Evolutionary conservation across 768 basidiomycete genomes (phyloP).

Genomic region (Fomitopsis serialis): DNA sequence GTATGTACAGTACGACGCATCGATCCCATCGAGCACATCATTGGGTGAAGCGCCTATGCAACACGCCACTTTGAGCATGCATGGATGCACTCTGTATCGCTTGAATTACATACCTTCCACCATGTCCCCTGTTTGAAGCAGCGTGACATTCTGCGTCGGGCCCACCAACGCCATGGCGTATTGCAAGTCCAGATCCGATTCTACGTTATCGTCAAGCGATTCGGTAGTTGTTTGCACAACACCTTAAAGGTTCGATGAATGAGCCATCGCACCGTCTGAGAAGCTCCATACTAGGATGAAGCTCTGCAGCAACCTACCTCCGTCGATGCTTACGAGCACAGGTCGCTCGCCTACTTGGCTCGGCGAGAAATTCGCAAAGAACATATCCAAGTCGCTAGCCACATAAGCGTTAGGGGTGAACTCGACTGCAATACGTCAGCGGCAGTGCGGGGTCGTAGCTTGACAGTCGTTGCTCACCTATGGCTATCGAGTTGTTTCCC

Average conservation of each 20-base stretch:
- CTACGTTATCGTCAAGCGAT: conserved; percentile 45
- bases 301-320: conserved; percentile 22
- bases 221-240: conserved; percentile 35
- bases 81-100: not conserved
- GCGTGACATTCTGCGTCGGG: conserved; percentile 11
- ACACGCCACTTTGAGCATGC: not conserved
- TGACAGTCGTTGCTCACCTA: conserved; percentile 17
- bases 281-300: not conserved
- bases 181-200: conserved; percentile 71
- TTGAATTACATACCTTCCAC: conserved; percentile 9
- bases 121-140: conserved; percentile 21
- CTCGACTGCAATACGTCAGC: conserved; percentile 27
- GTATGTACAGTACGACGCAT: conserved; percentile 37
- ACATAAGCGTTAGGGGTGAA: conserved; percentile 38
- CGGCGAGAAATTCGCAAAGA: conserved; percentile 36
- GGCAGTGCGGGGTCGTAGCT: not conserved
- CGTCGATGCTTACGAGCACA: conserved; percentile 26
- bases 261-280: not conserved
- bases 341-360: conserved; percentile 36
- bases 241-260: conserved; percentile 14
- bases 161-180: conserved; percentile 50
- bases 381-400: conserved; percentile 36
- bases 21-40: conserved; percentile 41
- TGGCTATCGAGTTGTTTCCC: conserved; percentile 24
- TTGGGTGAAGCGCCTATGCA: conserved; percentile 35